Base-by-base conservation (phyloP, 1,139 yeast genomes). In the Chernovozyma sophiae-reginae region DNA sequence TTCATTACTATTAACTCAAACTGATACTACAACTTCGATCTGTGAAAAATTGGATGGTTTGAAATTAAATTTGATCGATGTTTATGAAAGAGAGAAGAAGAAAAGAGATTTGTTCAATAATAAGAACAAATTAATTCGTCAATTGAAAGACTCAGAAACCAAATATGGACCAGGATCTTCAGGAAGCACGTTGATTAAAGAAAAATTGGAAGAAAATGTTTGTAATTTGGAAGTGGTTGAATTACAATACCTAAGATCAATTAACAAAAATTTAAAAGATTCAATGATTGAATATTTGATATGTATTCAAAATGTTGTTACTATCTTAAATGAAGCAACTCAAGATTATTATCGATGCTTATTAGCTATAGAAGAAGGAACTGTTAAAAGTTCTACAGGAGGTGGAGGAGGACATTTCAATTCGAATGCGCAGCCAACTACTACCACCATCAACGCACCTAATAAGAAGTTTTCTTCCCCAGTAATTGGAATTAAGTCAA, bases 61-160 rank as follows among this genome's bases (percentile, higher is more conserved):
- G 30, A 65, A 62, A 36, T 48, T 63, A 15, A 72, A 70, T 39
- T 54, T 79, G 34, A 52, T 56, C 4, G 68, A 66, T 38, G 75
- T 78, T 2, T 58, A 68, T 33, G 74, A 73, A 42, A 60, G 83
- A 41, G 85, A 79, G 52, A 62, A 56, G 44, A 70, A 75, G 46
- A 61, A 65, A 26, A 62, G 53, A 19, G 70, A 65, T 19, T 55
- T 72, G 35, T 53, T 60, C 32, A 41, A 44, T 27, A 53, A 53
- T 33, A 60, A 70, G 43, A 49, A 55, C 23, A 63, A 62, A 48
- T 58, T 68, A 22, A 53, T 62, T 35, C 54, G 58, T 28, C 60
- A 56, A 33, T 45, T 69, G 30, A 63, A 68, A 37, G 68, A 64
- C 4, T 60, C 60, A 26, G 76, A 72, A 39, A 55, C 68, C 25